Evolutionary conservation across 1,284 basidiomycete species (phyloP).

Genomic region (Cystobasidium sp.): DNA sequence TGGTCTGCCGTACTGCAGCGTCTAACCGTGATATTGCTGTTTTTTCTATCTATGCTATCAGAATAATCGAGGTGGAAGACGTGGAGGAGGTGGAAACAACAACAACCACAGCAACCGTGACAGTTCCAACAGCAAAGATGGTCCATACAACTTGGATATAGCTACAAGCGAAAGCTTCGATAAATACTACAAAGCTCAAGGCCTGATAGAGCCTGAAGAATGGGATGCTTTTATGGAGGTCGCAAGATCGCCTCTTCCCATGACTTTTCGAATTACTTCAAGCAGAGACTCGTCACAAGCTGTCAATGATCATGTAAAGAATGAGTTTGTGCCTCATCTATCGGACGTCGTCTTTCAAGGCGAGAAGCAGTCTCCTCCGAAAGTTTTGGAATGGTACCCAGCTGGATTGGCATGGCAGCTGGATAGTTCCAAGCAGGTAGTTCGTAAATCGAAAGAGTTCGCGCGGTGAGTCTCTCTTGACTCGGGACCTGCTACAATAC

Average conservation of each 20-base stretch:
- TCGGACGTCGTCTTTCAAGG: conserved; percentile 78
- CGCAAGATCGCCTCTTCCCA: conserved; percentile 78
- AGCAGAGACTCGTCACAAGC: conserved; percentile 62
- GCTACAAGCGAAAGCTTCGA: conserved; percentile 68
- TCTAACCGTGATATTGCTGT: too few relatives aligned
- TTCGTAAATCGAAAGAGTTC: conserved; percentile 91
- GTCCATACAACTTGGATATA: conserved; percentile 18
- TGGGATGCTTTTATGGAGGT: conserved; percentile 77
- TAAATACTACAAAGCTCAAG: conserved; percentile 69
- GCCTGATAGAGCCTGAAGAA: conserved; percentile 70
- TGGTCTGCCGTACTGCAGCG: too few relatives aligned
- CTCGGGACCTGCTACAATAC: neutral
- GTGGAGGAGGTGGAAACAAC: neutral
- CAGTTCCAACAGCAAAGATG: conserved; percentile 10
- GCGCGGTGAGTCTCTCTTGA: conserved; percentile 63
- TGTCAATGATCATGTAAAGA: conserved; percentile 51
- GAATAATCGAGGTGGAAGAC: neutral
- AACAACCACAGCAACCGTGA: neutral
- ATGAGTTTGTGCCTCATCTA: conserved; percentile 74
- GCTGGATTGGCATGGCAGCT: conserved; percentile 94
- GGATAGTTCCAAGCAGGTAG: conserved; percentile 84
- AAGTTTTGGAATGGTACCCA: conserved; percentile 90
- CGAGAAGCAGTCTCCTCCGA: conserved; percentile 74
- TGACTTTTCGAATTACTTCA: conserved; percentile 89
- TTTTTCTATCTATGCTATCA: too few relatives aligned